phyloP scores from a whole-genome alignment of 495 filamentous ascomycete genomes.

The Xylaria intraflava region DNA sequence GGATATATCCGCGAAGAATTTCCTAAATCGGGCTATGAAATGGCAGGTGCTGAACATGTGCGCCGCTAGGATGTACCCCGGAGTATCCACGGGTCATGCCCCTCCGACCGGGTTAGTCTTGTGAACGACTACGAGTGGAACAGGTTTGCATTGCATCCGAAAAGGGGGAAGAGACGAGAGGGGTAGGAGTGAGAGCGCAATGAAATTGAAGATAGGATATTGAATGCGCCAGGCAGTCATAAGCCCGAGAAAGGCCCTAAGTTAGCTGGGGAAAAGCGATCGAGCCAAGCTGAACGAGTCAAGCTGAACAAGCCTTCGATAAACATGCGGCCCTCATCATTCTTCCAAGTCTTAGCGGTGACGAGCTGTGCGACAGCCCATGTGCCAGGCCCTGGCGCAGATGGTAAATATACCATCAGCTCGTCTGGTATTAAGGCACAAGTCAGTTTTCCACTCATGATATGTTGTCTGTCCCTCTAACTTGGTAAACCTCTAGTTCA shows the following conservation, averaged over 20 bases:
- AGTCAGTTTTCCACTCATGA: conserved; percentile 30
- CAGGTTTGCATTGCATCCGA: not conserved
- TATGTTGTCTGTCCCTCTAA: conserved; percentile 1
- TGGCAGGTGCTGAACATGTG: not conserved
- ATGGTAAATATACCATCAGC: conserved; percentile 40
- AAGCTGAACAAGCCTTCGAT: not conserved
- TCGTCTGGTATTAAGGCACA: conserved; percentile 48
- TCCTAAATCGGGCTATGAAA: conserved; percentile 6
- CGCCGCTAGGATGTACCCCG: conserved; percentile 15
- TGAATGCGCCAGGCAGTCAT: not conserved
- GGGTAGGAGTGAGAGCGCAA: not conserved
- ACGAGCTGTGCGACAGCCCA: conserved; percentile 18
- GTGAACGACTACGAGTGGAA: conserved; percentile 13
- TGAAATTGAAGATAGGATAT: not conserved
- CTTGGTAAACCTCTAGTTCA: conserved; percentile 35
- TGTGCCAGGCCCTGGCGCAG: conserved; percentile 18
- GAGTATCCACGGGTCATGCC: conserved; percentile 22
- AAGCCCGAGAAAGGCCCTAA: not conserved
- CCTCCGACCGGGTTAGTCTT: conserved; percentile 20
- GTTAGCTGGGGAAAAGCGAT: not conserved
- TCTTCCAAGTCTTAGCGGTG: conserved; percentile 17
- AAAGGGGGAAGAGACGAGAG: not conserved
- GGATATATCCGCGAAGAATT: not conserved
- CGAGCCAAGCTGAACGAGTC: too few relatives aligned
- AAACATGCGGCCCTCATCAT: conserved; percentile 21